Conservation (phyloP, 208 protist genomes). For the Herpetomonas samuelpessoai region DNA sequence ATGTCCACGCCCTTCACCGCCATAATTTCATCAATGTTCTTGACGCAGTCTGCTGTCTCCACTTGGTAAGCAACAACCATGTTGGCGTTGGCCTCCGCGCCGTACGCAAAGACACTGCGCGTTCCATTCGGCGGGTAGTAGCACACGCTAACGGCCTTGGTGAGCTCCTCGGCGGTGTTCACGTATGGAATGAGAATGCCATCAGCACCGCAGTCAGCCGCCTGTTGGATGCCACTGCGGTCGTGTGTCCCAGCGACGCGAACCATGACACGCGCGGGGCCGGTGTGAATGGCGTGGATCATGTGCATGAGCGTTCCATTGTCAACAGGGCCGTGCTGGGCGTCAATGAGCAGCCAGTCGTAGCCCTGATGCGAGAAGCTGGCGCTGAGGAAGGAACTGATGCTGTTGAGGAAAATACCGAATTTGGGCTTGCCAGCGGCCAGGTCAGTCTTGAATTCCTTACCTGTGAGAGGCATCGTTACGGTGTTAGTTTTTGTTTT, state of each 20-base stretch:
- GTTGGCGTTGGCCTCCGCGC: conserved; percentile 24
- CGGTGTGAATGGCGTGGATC: conserved; percentile 32
- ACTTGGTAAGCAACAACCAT: conserved; percentile 42
- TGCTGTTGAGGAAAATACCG: conserved; percentile 32
- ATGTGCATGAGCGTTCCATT: conserved; percentile 17
- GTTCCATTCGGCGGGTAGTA: conserved; percentile 35
- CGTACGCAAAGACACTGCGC: conserved; percentile 31
- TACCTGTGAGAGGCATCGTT: conserved; percentile 11
- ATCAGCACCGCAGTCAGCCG: conserved; percentile 37
- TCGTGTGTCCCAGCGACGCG: conserved; percentile 34
- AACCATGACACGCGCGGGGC: conserved; percentile 32
- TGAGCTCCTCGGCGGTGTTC: conserved; percentile 34
- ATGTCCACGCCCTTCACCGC: conserved; percentile 39
- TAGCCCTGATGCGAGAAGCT: conserved; percentile 34
- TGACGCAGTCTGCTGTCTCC: conserved; percentile 34
- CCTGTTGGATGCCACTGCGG: conserved; percentile 39
- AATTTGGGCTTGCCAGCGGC: conserved; percentile 34
- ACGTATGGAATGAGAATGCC: conserved; percentile 48
- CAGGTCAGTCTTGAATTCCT: conserved; percentile 31
- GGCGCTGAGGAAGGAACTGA: conserved; percentile 21
- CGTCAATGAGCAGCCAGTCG: conserved; percentile 45
- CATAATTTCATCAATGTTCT: conserved; percentile 38
- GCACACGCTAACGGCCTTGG: conserved; percentile 30
- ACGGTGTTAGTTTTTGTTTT: no score
- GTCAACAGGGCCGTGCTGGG: conserved; percentile 32